These are phyloP conservation scores for Pseudogymnoascus sp. DNA, from an alignment of 2,329 filamentous ascomycete species.

Conservation along the genomic window DNA sequence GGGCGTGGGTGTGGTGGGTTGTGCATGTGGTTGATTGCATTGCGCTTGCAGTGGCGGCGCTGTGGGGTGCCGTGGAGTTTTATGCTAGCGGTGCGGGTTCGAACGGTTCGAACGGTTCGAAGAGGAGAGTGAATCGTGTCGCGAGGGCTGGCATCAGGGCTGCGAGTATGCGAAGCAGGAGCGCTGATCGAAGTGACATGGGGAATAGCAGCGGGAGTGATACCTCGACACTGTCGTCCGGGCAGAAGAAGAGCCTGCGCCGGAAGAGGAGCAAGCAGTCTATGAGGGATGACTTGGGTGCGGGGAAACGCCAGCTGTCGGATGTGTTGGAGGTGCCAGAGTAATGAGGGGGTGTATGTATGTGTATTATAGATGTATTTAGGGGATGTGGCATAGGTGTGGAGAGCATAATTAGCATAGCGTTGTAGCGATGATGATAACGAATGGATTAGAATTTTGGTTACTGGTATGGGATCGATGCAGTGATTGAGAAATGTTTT, in stretches of 20 bases:
- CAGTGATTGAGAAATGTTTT: neutral
- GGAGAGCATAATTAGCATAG: slow-evolving; percentile 4
- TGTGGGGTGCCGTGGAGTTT: neutral
- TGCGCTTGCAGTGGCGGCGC: neutral
- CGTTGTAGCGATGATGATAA: slow-evolving; percentile 3
- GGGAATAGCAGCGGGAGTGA: slow-evolving; percentile 2
- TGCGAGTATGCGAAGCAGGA: neutral
- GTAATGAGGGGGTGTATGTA: neutral
- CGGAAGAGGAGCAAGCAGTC: slow-evolving; percentile 9
- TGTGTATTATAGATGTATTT: slow-evolving; percentile 3
- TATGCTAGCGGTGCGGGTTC: neutral
- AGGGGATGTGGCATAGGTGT: neutral
- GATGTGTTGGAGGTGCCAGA: slow-evolving; percentile 7
- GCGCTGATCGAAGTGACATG: neutral
- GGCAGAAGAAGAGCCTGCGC: neutral
- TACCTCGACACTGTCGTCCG: neutral
- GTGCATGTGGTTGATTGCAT: slow-evolving; percentile 66
- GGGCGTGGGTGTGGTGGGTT: slow-evolving; percentile 91
- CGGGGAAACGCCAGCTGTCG: slow-evolving; percentile 5
- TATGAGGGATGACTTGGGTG: neutral
- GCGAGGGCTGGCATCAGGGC: neutral
- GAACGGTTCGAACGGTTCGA: neutral
- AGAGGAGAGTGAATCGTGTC: neutral
- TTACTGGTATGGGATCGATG: neutral
- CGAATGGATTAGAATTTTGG: slow-evolving; percentile 7